phyloP scores from a whole-genome alignment of 73 alveolate species.

The Stentor coeruleus region DNA sequence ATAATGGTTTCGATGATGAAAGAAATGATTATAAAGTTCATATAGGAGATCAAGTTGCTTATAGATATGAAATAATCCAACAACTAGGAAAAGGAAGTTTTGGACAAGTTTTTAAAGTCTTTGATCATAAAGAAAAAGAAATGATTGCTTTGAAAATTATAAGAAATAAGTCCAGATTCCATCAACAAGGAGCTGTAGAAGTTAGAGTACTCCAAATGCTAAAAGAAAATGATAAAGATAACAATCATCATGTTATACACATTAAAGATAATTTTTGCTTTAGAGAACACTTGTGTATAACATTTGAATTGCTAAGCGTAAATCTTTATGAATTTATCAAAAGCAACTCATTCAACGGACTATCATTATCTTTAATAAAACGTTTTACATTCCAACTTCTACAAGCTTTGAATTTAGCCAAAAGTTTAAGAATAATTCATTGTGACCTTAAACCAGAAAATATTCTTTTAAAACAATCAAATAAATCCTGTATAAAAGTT shows the following conservation, averaged over 20 bases:
- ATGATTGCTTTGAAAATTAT: slow-evolving; percentile 37
- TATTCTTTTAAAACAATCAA: not conserved
- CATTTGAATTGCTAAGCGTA: slow-evolving; percentile 50
- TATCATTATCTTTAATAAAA: slow-evolving; percentile 39
- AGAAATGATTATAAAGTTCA: too few relatives aligned
- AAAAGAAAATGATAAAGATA: slow-evolving; percentile 47
- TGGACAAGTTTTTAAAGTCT: slow-evolving; percentile 15
- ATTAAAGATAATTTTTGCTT: slow-evolving; percentile 43
- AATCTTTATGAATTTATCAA: slow-evolving; percentile 54
- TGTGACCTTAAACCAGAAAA: slow-evolving; percentile 26
- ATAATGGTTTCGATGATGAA: too few relatives aligned
- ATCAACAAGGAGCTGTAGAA: slow-evolving; percentile 44
- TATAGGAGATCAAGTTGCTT: not conserved
- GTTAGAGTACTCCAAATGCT: slow-evolving; percentile 35
- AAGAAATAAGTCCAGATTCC: slow-evolving; percentile 41
- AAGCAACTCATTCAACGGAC: slow-evolving; percentile 53
- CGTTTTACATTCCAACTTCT: slow-evolving; percentile 49
- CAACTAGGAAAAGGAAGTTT: not conserved
- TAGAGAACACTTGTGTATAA: slow-evolving; percentile 48
- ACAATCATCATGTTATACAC: slow-evolving; percentile 42
- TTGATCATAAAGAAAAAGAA: slow-evolving; percentile 47
- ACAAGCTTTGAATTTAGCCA: slow-evolving; percentile 33
- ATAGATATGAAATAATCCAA: not conserved
- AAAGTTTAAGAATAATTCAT: slow-evolving; percentile 29
- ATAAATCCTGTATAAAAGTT: not conserved